phyloP scores from a whole-genome alignment of 1,139 yeast species.

The Geotrichum australiense region DNA sequence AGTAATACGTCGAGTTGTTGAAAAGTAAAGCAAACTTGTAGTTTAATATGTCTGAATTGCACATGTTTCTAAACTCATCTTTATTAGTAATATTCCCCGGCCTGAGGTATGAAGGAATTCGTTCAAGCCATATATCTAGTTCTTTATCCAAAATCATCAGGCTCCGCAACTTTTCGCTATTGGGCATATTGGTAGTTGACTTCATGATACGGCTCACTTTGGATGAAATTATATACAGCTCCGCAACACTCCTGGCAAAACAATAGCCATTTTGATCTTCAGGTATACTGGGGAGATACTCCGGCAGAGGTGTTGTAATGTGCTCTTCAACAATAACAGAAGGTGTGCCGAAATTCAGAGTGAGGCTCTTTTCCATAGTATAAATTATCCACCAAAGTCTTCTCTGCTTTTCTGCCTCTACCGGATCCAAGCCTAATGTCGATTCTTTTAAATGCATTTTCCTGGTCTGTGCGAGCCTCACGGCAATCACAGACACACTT shows the following conservation, averaged over 20 bases:
- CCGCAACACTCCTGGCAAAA: slow-evolving; percentile 13
- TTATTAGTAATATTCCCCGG: slow-evolving; percentile 18
- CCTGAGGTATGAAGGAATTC: slow-evolving; percentile 28
- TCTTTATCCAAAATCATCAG: slow-evolving; percentile 30
- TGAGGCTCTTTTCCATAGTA: slow-evolving; percentile 46
- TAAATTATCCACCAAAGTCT: slow-evolving; percentile 54
- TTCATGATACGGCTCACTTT: slow-evolving; percentile 23
- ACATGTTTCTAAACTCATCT: too few relatives aligned
- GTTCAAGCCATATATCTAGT: slow-evolving; percentile 29
- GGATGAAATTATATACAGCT: slow-evolving; percentile 24
- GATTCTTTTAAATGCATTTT: slow-evolving; percentile 60
- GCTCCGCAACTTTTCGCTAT: slow-evolving; percentile 26
- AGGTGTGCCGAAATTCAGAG: slow-evolving; percentile 54
- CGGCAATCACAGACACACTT: slow-evolving; percentile 45
- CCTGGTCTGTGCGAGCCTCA: slow-evolving; percentile 54
- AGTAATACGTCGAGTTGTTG: slow-evolving; percentile 25
- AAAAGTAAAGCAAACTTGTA: slow-evolving; percentile 1
- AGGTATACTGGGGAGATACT: slow-evolving; percentile 19
- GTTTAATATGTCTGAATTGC: too few relatives aligned
- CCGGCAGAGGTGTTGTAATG: slow-evolving; percentile 22
- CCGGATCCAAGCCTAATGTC: slow-evolving; percentile 35
- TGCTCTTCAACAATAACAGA: slow-evolving; percentile 50
- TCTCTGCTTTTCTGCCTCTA: slow-evolving; percentile 39
- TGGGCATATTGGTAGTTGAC: slow-evolving; percentile 27
- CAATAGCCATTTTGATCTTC: slow-evolving; percentile 13